Base-by-base conservation (phyloP, 148 eudicot species). In the Spergularia marina region DNA sequence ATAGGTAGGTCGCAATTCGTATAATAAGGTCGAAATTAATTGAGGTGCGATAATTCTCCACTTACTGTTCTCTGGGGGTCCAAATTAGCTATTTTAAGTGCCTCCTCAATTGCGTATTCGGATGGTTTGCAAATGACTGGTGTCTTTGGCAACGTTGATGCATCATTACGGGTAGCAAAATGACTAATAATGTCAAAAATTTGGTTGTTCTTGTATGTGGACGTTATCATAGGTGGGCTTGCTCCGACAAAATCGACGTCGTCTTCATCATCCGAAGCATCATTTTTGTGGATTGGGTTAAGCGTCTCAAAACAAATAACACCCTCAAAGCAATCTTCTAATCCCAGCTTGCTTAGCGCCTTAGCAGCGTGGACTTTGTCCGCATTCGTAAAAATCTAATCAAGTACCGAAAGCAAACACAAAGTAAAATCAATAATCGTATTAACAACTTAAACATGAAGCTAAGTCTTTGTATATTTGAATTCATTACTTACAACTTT, bases 261-360 rank as follows among this genome's bases (percentile, higher is more conserved):
- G 30, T 58, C 62, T 58, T 58, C 62, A n/a, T 58, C 62, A 18
- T 58, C 62, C 7, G 62, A 58, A 20, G 62, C 62, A 58, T 20
- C 62, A 58, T 0, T n/a, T 58, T 58, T 58, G 62, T 80, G 90
- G 40, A 75, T 73, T 0, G 92, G 97, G 40, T 95, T 95, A 6
- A 95, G 86, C 16, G 91, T 92, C 82, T 92, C 97, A 53, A 95
- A 95, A 80, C 98, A 95, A 11, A 95, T 88, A 23, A 95, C 86
- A 20, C 98, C 96, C 61, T 95, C 98, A 44, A 95, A 95, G 61
- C 97, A 95, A 58, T 85, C 98, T 74, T 90, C 94, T 34, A 95
- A 80, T 25, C 97, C 98, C 1, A 95, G 86, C 71, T 73, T 85
- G 1, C 66, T 74, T 0, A 95, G 89, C n/a, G 72, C 97, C 79